A percentile compares a stretch with the other conserved stretches of the same genome.
phyloP scores from a whole-genome alignment of 2,329 filamentous ascomycete genomes.

The Nothopassalora personata region DNA sequence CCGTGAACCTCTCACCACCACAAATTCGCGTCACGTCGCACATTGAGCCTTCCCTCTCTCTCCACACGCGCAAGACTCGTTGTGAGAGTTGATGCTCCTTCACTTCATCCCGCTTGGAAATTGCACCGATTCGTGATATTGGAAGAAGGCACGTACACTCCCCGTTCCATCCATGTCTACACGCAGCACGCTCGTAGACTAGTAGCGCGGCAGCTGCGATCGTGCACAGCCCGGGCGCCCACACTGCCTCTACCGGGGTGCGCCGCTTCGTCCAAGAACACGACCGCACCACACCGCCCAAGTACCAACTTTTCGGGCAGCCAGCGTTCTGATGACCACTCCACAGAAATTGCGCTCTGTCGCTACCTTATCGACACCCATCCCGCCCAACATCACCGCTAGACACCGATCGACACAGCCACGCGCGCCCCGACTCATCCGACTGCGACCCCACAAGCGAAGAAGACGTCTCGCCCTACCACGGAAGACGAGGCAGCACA shows the following conservation, averaged over 20 bases:
- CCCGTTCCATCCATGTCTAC: neutral
- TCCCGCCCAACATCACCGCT: neutral
- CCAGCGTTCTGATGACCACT: slow-evolving; percentile 5
- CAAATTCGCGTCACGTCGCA: neutral
- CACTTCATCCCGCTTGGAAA: neutral
- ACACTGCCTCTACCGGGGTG: neutral
- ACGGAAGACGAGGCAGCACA: neutral
- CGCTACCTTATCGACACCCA: neutral
- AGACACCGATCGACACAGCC: slow-evolving; percentile 1
- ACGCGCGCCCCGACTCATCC: neutral
- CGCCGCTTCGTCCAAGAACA: slow-evolving; percentile 5
- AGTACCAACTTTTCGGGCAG: neutral
- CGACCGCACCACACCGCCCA: neutral
- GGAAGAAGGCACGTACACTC: neutral
- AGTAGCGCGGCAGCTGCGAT: too few species aligned
- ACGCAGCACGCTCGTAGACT: too few species aligned
- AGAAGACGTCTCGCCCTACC: neutral
- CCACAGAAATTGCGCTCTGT: slow-evolving; percentile 4
- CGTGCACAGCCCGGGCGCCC: neutral
- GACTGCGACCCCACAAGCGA: neutral
- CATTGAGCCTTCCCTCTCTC: neutral
- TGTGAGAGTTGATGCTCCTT: neutral
- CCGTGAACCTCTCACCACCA: neutral
- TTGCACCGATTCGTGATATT: neutral
- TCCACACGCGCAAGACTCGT: neutral